phyloP scores from a whole-genome alignment of 1,284 basidiomycete genomes.

The Sanguinoderma infundibulare region DNA sequence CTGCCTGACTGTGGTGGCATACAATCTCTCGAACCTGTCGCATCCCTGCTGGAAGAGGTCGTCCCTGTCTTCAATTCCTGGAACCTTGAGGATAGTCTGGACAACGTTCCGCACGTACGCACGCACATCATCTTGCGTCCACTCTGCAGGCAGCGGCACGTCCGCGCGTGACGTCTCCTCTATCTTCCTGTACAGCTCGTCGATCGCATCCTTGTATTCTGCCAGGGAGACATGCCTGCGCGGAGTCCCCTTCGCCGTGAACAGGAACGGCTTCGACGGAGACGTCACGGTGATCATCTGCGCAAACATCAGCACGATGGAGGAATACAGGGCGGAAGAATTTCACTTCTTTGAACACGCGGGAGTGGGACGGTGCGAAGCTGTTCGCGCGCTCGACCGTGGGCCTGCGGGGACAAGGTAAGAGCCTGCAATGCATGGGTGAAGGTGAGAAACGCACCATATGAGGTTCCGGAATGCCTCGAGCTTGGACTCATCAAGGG shows the following conservation, averaged over 20 bases:
- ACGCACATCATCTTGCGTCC: conserved; percentile 25
- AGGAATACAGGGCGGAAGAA: not conserved
- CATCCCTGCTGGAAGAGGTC: conserved; percentile 39
- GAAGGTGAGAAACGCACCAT: conserved; percentile 29
- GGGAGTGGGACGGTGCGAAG: conserved; percentile 43
- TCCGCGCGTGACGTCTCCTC: conserved; percentile 27
- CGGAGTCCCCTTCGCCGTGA: conserved; percentile 38
- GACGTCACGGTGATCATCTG: conserved; percentile 37
- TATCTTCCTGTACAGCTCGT: conserved; percentile 34
- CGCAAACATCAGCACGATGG: not conserved
- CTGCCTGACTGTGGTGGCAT: no score
- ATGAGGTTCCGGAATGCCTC: conserved; percentile 34
- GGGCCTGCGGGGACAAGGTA: conserved; percentile 35
- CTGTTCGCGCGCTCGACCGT: conserved; percentile 41
- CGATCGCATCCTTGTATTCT: conserved; percentile 37
- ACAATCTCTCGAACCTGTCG: conserved; percentile 35
- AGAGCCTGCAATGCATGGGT: not conserved
- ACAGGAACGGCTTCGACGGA: conserved; percentile 34
- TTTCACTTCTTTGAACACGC: conserved; percentile 43
- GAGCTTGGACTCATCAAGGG: conserved; percentile 25
- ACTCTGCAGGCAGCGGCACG: conserved; percentile 26
- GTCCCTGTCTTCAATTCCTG: conserved; percentile 8
- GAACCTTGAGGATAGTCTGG: conserved; percentile 27
- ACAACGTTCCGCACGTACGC: conserved; percentile 33
- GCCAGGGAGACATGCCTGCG: conserved; percentile 35